Percentiles rank a stretch among this genome's conserved stretches.
phyloP scores from a whole-genome alignment of 2,329 filamentous ascomycete species.

The Rutstroemia sp. region DNA sequence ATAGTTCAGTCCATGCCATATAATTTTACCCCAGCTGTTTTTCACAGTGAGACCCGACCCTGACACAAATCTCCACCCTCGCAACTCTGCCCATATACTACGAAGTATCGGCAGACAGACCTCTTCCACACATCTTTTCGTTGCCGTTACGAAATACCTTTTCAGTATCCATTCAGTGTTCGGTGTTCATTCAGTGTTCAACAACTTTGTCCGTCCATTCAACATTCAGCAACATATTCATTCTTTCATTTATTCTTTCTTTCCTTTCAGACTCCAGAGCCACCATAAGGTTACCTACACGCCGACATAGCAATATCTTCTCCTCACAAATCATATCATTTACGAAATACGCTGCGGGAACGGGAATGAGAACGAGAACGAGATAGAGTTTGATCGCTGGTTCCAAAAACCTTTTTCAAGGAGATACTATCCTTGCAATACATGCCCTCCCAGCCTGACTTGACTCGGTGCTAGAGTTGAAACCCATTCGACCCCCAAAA shows the following conservation, averaged over 20 bases:
- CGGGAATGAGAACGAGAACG: not conserved
- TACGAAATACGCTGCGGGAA: too few species aligned
- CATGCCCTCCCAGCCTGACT: not conserved
- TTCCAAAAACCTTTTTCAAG: not conserved
- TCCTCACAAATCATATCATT: too few species aligned
- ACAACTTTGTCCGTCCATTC: not conserved
- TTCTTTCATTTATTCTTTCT: not conserved
- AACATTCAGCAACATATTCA: not conserved
- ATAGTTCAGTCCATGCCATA: too few species aligned
- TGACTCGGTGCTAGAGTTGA: not conserved
- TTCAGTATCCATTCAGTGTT: not conserved
- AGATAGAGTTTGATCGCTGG: not conserved
- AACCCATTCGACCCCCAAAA: not conserved
- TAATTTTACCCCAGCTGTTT: too few species aligned
- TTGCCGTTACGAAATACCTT: not conserved
- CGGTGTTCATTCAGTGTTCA: not conserved
- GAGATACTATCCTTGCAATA: not conserved
- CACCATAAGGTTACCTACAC: not conserved
- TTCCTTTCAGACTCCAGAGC: not conserved
- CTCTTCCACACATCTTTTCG: too few species aligned
- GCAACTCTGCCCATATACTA: too few species aligned
- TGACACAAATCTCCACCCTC: too few species aligned
- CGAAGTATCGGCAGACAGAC: too few species aligned
- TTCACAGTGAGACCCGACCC: too few species aligned
- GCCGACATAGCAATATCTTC: not conserved